These are phyloP conservation scores for Fusarium sp. DNA, from an alignment of 2,329 filamentous ascomycete genomes.

Conservation along the genomic window DNA sequence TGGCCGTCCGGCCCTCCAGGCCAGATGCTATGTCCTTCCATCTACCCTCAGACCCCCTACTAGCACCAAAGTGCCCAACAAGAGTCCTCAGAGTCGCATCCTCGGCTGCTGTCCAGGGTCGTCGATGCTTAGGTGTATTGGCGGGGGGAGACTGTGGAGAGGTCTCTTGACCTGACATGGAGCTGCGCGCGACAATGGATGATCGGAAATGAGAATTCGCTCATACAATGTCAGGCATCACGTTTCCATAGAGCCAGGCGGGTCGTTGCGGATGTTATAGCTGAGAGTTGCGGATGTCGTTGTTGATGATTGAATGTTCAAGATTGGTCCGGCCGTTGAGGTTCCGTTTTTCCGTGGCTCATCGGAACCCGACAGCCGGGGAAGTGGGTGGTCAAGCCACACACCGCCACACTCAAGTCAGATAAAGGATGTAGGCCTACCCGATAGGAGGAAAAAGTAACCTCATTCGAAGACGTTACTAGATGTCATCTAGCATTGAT, in stretches of 20 bases:
- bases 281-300: background rate
- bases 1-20: slow-evolving; percentile 43
- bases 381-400: background rate
- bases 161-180: slow-evolving; percentile 40
- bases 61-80: slow-evolving; percentile 44
- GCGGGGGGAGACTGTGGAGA: slow-evolving; percentile 38
- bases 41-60: slow-evolving; percentile 40
- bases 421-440: background rate
- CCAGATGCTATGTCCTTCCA: slow-evolving; percentile 45
- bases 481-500: background rate
- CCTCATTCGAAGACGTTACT: background rate
- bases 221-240: slow-evolving; percentile 3
- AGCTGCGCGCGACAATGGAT: background rate
- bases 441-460: background rate
- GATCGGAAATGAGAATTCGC: background rate
- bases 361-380: slow-evolving; percentile 4
- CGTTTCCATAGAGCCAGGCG: slow-evolving; percentile 9
- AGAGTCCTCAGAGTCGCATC: slow-evolving; percentile 43
- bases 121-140: slow-evolving; percentile 36
- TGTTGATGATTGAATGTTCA: slow-evolving; percentile 21
- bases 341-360: slow-evolving; percentile 33
- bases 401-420: background rate
- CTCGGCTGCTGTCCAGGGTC: slow-evolving; percentile 42
- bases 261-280: background rate
- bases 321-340: slow-evolving; percentile 13